Evolutionary conservation across 192 early-diverging fungal species (phyloP).

Genomic region (Backusella circina): DNA sequence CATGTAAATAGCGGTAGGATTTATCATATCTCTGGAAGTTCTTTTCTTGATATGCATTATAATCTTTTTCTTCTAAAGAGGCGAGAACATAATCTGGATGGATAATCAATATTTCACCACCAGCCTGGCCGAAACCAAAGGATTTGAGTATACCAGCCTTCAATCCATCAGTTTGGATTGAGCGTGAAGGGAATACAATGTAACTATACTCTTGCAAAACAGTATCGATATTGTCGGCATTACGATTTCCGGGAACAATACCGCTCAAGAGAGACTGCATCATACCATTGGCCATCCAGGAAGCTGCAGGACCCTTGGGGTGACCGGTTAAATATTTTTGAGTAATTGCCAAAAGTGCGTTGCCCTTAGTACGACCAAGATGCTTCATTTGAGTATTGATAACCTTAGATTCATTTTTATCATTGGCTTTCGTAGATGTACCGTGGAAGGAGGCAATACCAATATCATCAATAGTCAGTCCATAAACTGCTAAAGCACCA

Average conservation of each 20-base stretch:
- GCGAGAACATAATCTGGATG: slow-evolving; percentile 86
- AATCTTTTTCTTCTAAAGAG: slow-evolving; percentile 67
- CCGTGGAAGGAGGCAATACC: slow-evolving; percentile 94
- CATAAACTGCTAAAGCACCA: slow-evolving; percentile 83
- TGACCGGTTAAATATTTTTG: slow-evolving; percentile 96
- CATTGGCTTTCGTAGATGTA: slow-evolving; percentile 92
- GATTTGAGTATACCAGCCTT: slow-evolving; percentile 90
- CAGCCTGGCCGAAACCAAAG: slow-evolving; percentile 95
- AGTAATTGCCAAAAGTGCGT: slow-evolving; percentile 74
- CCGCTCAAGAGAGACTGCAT: slow-evolving; percentile 83
- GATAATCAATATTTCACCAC: slow-evolving; percentile 82
- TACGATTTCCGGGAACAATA: slow-evolving; percentile 90
- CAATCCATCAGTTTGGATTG: slow-evolving; percentile 87
- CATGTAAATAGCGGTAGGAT: slow-evolving; percentile 89
- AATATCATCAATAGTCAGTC: slow-evolving; percentile 90
- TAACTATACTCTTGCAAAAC: slow-evolving; percentile 73
- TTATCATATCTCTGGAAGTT: slow-evolving; percentile 66
- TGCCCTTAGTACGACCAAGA: slow-evolving; percentile 85
- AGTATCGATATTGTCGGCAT: slow-evolving; percentile 80
- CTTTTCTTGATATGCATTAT: slow-evolving; percentile 65
- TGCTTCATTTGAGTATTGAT: slow-evolving; percentile 81
- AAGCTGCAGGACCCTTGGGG: slow-evolving; percentile 94
- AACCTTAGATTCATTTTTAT: slow-evolving; percentile 89
- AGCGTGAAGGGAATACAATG: slow-evolving; percentile 76
- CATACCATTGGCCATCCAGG: slow-evolving; percentile 95